Evolutionary conservation across 331 rosid species (phyloP).

Genomic region (Rosa hybrid): DNA sequence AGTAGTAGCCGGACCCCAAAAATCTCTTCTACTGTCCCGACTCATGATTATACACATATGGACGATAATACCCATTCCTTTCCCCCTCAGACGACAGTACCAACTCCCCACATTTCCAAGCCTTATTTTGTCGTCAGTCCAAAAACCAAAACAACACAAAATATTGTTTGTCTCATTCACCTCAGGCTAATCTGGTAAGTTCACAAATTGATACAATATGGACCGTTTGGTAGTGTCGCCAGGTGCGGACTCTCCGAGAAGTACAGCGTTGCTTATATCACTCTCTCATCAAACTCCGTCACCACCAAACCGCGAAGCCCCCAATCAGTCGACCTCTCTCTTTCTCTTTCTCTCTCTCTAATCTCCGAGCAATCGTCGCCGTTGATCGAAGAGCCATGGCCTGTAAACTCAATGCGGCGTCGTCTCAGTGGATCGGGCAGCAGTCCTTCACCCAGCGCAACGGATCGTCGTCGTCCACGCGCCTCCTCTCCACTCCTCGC

Average conservation of each 20-base stretch:
- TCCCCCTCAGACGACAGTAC: not conserved
- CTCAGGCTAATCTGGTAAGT: not conserved
- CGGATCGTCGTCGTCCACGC: constrained; percentile 46
- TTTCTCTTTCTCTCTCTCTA: not conserved
- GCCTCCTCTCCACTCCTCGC: constrained; percentile 33
- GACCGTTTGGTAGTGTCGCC: constrained; percentile 35
- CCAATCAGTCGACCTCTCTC: constrained; percentile 10
- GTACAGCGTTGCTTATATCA: not conserved
- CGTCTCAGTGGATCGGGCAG: constrained; percentile 72
- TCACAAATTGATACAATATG: not conserved
- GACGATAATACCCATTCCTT: not conserved
- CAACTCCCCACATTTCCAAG: not conserved
- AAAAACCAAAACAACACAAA: not conserved
- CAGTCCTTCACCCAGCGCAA: constrained; percentile 59
- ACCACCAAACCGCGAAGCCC: not conserved
- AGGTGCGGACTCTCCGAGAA: constrained; percentile 39
- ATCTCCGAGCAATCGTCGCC: constrained; percentile 3
- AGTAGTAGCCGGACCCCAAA: not conserved
- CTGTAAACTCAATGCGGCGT: constrained; percentile 60
- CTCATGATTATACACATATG: not conserved
- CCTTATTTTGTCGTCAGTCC: not conserved
- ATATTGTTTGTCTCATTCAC: not conserved
- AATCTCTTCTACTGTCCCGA: not conserved
- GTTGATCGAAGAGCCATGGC: constrained; percentile 48
- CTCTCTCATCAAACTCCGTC: constrained; percentile 3